Conservation (phyloP, 495 filamentous ascomycete genomes). For the Podospora tetraspora region DNA sequence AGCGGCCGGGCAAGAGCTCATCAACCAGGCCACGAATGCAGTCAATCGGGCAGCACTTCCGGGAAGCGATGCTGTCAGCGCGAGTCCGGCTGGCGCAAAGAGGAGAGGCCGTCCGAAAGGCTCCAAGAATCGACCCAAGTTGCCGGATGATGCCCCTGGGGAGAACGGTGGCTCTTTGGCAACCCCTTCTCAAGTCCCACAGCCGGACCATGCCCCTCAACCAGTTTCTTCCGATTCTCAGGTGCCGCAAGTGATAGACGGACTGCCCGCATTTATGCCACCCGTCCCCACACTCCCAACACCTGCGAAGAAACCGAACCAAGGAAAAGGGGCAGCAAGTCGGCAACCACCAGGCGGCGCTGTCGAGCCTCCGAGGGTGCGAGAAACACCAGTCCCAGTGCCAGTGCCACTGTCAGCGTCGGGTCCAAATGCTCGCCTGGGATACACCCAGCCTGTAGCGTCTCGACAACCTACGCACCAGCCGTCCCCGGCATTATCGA, state of each 20-base stretch:
- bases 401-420: neutral
- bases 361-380: neutral
- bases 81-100: slow-evolving; percentile 25
- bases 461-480: neutral
- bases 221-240: neutral
- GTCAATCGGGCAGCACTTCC: slow-evolving; percentile 13
- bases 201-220: neutral
- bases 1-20: neutral
- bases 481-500: neutral
- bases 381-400: neutral
- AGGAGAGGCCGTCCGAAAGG: slow-evolving; percentile 41
- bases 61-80: neutral
- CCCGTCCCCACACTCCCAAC: neutral
- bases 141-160: slow-evolving; percentile 9
- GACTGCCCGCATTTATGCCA: neutral
- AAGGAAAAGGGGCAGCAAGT: neutral
- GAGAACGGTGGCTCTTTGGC: slow-evolving; percentile 3
- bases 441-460: neutral
- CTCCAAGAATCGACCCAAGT: slow-evolving; percentile 46
- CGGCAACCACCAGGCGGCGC: neutral
- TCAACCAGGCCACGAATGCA: slow-evolving; percentile 5
- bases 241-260: neutral
- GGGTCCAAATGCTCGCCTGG: neutral
- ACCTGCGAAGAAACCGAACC: slow-evolving; percentile 2
- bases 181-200: neutral